These are phyloP conservation scores for Erigeron philadelphicus DNA, from an alignment of 140 eudicot genomes.

Conservation along the genomic window DNA sequence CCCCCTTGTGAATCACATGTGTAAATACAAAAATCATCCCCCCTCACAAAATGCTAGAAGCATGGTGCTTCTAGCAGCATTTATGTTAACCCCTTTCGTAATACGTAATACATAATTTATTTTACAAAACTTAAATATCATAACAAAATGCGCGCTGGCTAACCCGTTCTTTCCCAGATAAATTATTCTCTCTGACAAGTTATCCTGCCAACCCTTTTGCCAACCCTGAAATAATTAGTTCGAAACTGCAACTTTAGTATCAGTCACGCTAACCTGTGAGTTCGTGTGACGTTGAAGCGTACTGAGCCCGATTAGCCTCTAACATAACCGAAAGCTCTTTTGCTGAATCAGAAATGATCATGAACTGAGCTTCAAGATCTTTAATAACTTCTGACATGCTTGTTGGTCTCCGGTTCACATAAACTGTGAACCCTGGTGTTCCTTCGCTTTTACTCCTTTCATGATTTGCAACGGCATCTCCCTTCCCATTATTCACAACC, in stretches of 20 bases:
- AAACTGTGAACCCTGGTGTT: constrained; percentile 83
- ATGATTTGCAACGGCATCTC: constrained; percentile 32
- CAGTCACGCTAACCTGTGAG: constrained; percentile 45
- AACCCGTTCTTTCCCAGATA: not conserved
- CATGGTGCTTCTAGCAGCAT: no score
- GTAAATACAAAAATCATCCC: no score
- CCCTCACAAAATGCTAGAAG: no score
- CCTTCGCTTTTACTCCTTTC: constrained; percentile 45
- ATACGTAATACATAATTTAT: no score
- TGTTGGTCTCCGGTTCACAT: constrained; percentile 87
- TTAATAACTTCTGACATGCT: constrained; percentile 93
- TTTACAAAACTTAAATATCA: not conserved
- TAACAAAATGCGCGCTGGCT: not conserved
- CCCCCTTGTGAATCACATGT: no score
- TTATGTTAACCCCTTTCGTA: no score
- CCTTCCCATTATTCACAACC: constrained; percentile 41
- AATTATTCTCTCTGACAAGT: not conserved
- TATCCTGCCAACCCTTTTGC: no score
- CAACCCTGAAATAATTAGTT: not conserved
- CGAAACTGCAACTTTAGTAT: not conserved
- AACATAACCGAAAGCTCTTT: constrained; percentile 65
- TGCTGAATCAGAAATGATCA: constrained; percentile 58
- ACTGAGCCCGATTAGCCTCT: constrained; percentile 78
- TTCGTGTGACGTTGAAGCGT: constrained; percentile 59
- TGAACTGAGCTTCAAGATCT: constrained; percentile 87